A percentile compares a stretch with the other conserved stretches of the same genome.
These are phyloP conservation scores for Ophiostoma novo-ulmi DNA, from an alignment of 2,329 filamentous ascomycete species.

Conservation along the genomic window DNA sequence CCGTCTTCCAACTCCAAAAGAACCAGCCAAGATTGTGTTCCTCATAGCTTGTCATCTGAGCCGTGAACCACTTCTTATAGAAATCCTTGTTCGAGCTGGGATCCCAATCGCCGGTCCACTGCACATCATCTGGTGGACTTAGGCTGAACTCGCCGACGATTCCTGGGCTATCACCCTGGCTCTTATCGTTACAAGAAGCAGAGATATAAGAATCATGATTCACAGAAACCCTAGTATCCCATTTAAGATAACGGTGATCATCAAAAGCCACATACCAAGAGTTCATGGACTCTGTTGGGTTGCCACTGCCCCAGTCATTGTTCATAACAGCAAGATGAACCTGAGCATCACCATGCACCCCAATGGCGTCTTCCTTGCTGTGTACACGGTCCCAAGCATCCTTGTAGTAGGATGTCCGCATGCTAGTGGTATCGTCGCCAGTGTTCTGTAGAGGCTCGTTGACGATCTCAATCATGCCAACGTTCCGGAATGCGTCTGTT, in stretches of 20 bases:
- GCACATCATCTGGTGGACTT: slow-evolving; percentile 44
- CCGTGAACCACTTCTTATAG: slow-evolving; percentile 49
- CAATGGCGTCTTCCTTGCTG: slow-evolving; percentile 41
- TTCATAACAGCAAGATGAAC: slow-evolving; percentile 52
- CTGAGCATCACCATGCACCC: slow-evolving; percentile 39
- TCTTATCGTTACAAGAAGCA: slow-evolving; percentile 46
- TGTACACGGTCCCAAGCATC: slow-evolving; percentile 45
- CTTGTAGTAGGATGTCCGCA: slow-evolving; percentile 45
- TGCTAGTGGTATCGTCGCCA: slow-evolving; percentile 27
- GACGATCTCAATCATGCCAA: slow-evolving; percentile 55
- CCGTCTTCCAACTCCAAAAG: slow-evolving; percentile 53
- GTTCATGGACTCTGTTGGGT: slow-evolving; percentile 45
- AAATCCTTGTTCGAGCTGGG: slow-evolving; percentile 40
- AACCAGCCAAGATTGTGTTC: slow-evolving; percentile 43
- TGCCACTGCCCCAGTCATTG: slow-evolving; percentile 50
- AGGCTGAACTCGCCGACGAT: slow-evolving; percentile 58
- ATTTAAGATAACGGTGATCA: slow-evolving; percentile 57
- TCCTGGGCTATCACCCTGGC: slow-evolving; percentile 41
- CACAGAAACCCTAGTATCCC: slow-evolving; percentile 36
- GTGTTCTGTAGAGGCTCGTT: slow-evolving; percentile 50
- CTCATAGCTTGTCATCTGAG: slow-evolving; percentile 39
- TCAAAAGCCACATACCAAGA: slow-evolving; percentile 48
- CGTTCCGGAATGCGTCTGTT: slow-evolving; percentile 46
- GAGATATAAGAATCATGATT: slow-evolving; percentile 47
- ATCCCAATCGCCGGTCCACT: slow-evolving; percentile 44